Percentiles rank a stretch among this genome's conserved stretches.
Conservation (phyloP, 495 filamentous ascomycete genomes). For the Aspergillus olivimuriae region DNA sequence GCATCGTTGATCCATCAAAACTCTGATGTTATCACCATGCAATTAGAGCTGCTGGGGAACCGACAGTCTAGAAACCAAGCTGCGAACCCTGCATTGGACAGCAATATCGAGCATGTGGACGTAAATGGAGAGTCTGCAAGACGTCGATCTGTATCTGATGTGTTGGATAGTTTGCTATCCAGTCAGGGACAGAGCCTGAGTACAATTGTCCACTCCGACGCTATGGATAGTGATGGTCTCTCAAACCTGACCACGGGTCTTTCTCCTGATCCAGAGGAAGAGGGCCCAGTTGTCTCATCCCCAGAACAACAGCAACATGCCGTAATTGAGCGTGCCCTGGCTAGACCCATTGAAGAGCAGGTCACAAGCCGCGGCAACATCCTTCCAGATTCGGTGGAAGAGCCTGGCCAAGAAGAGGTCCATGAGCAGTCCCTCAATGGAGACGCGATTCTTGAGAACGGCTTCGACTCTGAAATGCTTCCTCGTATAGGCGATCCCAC, state of each 20-base stretch:
- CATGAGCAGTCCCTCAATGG: conserved; percentile 8
- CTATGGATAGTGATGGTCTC: conserved; percentile 18
- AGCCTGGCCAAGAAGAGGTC: conserved; percentile 22
- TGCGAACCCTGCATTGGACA: conserved; percentile 13
- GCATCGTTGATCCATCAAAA: conserved; percentile 42
- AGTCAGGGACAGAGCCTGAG: conserved; percentile 21
- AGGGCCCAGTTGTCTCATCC: conserved; percentile 3
- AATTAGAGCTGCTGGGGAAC: conserved; percentile 36
- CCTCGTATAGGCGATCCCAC: conserved; percentile 14
- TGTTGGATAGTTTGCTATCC: conserved; percentile 31
- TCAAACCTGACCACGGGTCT: conserved; percentile 16
- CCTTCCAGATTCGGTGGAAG: conserved; percentile 32
- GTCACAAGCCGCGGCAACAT: conserved; percentile 16
- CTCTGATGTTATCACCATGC: conserved; percentile 45
- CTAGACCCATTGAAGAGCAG: conserved; percentile 3
- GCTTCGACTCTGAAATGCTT: conserved; percentile 10
- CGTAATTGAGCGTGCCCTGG: conserved; percentile 1
- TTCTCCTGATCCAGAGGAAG: conserved; percentile 14
- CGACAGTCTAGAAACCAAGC: conserved; percentile 19
- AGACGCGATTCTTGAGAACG: conserved; percentile 7
- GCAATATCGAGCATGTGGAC: conserved; percentile 9
- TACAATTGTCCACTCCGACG: conserved; percentile 11
- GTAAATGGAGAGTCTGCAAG: conserved; percentile 12
- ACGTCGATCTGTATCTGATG: conserved; percentile 31
- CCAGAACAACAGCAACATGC: conserved; percentile 9